Evolutionary conservation across 176 grass and related monocot genomes (phyloP), one percentile per base, ranked within the genome.

Genomic region (Miscanthus lutarioriparius): DNA sequence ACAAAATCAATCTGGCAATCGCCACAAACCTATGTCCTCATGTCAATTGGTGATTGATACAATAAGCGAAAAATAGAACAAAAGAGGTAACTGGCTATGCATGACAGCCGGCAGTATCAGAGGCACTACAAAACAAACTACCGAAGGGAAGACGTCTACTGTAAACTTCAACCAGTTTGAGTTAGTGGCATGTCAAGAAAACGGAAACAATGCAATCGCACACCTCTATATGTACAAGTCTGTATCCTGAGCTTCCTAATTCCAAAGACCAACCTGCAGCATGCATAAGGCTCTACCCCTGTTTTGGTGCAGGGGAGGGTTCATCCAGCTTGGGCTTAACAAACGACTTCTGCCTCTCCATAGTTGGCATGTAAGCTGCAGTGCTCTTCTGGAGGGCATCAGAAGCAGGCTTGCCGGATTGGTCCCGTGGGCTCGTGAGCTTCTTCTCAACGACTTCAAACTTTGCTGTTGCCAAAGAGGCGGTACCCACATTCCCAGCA

Each of bases 371-470:
- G 62, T 88, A 82, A 20, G 91, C 68, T 3, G 87, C 70, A 2
- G 89, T 90, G 33, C 85, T 88, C 90, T 90, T 98, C 61, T 92
- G 85, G 37, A 92, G 53, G 17, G 61, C 51, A 80, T 91, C 76
- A 8, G 70, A 28, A 35, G 62, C 11, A 15, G 86, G 14, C 37
- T 92, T 91, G 49, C 88, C 92, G 5, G 88, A 74, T 64, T 85
- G 83, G 65, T 91, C 89, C 0, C 91, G 88, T 38, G 92, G 95
- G 66, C 91, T 96, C 5, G 71, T 37, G 26, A 99, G 73, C 56
- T 95, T 74, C 83, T 92, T 98, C 89, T 99, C 89, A 15, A 96
- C 65, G 33, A 91, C 91, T 20, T 99, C 96, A 27, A 99, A 99
- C 64, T 99, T 99, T 5, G 91, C 54, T 27, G 96, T 92, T 14